Evolutionary conservation across 2,329 filamentous ascomycete species (phyloP).

Genomic region (Hortaea sp.): DNA sequence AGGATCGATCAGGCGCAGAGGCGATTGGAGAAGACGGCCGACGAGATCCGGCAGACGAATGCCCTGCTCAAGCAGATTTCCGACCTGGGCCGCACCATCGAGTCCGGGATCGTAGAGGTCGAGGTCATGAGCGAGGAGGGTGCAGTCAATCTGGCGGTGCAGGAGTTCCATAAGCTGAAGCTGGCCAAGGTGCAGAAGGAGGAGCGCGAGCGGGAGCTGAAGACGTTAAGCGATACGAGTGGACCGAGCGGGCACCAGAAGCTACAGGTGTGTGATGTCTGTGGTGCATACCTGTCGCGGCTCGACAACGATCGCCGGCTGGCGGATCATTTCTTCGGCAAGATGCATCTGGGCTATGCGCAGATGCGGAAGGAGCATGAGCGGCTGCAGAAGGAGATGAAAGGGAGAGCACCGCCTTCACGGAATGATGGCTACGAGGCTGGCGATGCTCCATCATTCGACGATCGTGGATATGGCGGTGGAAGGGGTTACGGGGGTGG

Average conservation of each 20-base stretch:
- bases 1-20: constrained; percentile 85
- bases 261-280: constrained; percentile 96
- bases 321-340: constrained; percentile 97
- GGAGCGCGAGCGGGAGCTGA: constrained; percentile 78
- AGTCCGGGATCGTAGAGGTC: constrained; percentile 74
- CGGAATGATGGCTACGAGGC: constrained; percentile 36
- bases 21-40: constrained; percentile 88
- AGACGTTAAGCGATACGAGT: constrained; percentile 80
- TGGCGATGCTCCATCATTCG: constrained; percentile 26
- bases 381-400: constrained; percentile 75
- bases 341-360: constrained; percentile 97
- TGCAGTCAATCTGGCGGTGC: constrained; percentile 69
- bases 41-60: constrained; percentile 91
- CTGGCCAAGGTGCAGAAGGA: constrained; percentile 71
- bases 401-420: constrained; percentile 54
- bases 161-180: constrained; percentile 79
- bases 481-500: constrained; percentile 31
- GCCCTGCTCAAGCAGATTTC: constrained; percentile 75
- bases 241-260: constrained; percentile 95
- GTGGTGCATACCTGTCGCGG: constrained; percentile 83
- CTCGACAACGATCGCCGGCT: constrained; percentile 89
- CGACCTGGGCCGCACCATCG: constrained; percentile 68
- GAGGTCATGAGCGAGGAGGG: constrained; percentile 73
- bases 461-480: constrained; percentile 35
- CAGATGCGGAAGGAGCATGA: constrained; percentile 95